phyloP scores from a whole-genome alignment of 352 stramenopile species.

The Aphanomyces invadans region DNA sequence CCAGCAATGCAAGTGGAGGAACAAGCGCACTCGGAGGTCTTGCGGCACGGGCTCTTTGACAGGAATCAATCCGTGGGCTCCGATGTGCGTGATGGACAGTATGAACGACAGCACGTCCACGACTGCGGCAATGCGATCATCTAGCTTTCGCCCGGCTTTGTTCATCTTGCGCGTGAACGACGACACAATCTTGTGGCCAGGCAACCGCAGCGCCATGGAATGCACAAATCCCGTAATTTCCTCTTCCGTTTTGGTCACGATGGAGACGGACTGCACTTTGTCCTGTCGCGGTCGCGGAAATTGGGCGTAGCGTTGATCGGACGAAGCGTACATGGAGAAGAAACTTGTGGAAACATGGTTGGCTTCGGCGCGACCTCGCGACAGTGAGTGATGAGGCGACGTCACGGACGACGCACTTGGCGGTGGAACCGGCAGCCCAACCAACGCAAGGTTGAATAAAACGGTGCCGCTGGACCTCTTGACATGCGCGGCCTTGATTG shows the following conservation, averaged over 20 bases:
- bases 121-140: slow-evolving; percentile 47
- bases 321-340: neutral
- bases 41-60: slow-evolving; percentile 50
- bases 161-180: slow-evolving; percentile 18
- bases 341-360: neutral
- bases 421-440: neutral
- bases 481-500: slow-evolving; percentile 54
- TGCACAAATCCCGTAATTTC: slow-evolving; percentile 23
- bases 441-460: neutral
- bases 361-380: neutral
- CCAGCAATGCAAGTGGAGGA: slow-evolving; percentile 47
- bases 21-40: slow-evolving; percentile 60
- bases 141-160: slow-evolving; percentile 36
- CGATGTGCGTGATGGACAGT: slow-evolving; percentile 55
- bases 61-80: slow-evolving; percentile 53
- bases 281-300: slow-evolving; percentile 35
- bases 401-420: neutral
- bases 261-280: slow-evolving; percentile 52
- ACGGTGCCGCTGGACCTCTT: slow-evolving; percentile 20
- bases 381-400: neutral
- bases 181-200: slow-evolving; percentile 16
- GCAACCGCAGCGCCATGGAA: slow-evolving; percentile 27
- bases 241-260: slow-evolving; percentile 46
- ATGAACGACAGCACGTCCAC: slow-evolving; percentile 53
- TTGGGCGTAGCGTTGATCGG: neutral